These are phyloP conservation scores for Fusarium poae DNA, from an alignment of 2,329 filamentous ascomycete species.

Conservation along the genomic window DNA sequence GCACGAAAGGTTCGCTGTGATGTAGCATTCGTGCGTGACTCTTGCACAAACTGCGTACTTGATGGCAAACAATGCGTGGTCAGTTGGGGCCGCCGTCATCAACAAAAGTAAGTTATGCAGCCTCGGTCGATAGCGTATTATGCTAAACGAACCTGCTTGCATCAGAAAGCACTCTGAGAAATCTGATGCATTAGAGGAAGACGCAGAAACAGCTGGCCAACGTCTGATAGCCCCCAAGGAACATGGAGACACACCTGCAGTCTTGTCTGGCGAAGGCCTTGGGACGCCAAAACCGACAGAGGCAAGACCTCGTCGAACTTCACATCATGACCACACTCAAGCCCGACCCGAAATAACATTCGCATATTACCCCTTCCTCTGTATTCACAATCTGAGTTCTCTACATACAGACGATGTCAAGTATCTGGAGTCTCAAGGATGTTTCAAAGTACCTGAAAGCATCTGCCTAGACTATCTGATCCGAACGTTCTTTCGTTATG, in stretches of 20 bases:
- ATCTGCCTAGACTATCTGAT: not conserved
- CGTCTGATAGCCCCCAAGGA: not conserved
- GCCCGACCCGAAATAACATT: not conserved
- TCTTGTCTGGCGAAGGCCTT: not conserved
- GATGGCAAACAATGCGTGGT: not conserved
- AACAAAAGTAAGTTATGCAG: not conserved
- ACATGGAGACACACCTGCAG: not conserved
- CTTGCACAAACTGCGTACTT: constrained; percentile 6
- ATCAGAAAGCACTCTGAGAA: not conserved
- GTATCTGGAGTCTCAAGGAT: constrained; percentile 2
- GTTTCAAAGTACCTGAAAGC: not conserved
- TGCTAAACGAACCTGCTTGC: not conserved
- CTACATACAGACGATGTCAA: not conserved
- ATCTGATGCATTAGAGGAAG: not conserved
- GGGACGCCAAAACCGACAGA: not conserved
- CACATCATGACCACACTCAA: not conserved
- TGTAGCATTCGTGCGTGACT: not conserved
- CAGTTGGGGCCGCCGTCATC: not conserved
- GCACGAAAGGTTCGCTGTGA: constrained; percentile 4
- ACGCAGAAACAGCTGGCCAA: not conserved
- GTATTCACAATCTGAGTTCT: not conserved
- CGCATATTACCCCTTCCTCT: not conserved
- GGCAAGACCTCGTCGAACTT: not conserved
- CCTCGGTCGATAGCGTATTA: not conserved
- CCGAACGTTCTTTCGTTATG: constrained; percentile 1